Evolutionary conservation across 768 basidiomycete species (phyloP), one percentile per base, ranked within the genome.

Genomic region (Calocybe cyanea): DNA sequence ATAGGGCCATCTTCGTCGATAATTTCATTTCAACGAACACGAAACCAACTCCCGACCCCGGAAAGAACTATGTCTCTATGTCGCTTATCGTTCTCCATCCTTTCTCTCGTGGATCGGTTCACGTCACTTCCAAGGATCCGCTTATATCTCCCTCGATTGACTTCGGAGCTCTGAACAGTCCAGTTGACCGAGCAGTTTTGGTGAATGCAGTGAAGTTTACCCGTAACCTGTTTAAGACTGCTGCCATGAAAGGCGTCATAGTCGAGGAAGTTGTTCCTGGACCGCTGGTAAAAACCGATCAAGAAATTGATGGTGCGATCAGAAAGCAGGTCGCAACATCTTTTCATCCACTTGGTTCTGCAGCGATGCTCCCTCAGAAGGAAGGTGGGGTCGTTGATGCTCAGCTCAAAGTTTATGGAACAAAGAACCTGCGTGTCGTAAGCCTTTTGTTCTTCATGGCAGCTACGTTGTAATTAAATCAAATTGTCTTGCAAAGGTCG

Each of bases 71-170:
- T 31, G 43, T 44, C 19, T 52, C 61, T 0, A 30, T 60, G 6
- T 15, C 51, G 11, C 4, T 53, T 5, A 43, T 46, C 14, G 50
- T 68, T 1, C 63, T 64, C 41, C 69, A 67, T 49, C 66, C 70
- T 4, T 61, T 68, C 49, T 63, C 65, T 24, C 60, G 68, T 17
- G 76, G 76, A 7, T 60, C 58, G 9, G 62, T 76, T 32, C 60
- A 63, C 33, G 57, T 61, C 11, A 20, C 20, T 1, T 58, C 60
- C 11, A 14, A 46, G 7, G 52, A 63, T 38, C 57, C 57, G 1
- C 41, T 48, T 7, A 40, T 42, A 5, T 20, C 31, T 1, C 57
- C 60, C 7, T 43, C 13, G 0, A 59, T 62, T 32, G 49, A 62
- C 20, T 40, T 47, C 20, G 17, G 44, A 3, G 36, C 54, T 15